Conservation (phyloP, 2,329 filamentous ascomycete genomes). For the Talaromyces sp. region DNA sequence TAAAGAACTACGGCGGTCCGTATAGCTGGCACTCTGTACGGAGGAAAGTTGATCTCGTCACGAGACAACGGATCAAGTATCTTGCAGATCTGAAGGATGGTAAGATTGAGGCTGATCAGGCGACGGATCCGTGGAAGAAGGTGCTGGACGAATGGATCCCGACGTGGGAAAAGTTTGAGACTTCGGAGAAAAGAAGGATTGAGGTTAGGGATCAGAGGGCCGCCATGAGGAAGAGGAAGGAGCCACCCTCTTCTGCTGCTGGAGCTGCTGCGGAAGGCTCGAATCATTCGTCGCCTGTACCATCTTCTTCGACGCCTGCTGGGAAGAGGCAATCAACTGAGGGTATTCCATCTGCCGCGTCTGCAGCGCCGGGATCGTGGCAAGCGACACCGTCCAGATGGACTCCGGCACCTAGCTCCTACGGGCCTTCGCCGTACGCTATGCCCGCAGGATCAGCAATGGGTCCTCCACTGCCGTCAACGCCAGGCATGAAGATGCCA, state of each 20-base stretch:
- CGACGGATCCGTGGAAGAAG: slow-evolving; percentile 38
- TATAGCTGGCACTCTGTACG: slow-evolving; percentile 45
- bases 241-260: slow-evolving; percentile 20
- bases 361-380: slow-evolving; percentile 10
- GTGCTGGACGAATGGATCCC: slow-evolving; percentile 42
- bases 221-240: slow-evolving; percentile 26
- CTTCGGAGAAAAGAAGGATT: slow-evolving; percentile 36
- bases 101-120: slow-evolving; percentile 26
- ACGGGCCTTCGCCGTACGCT: not conserved
- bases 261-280: not conserved
- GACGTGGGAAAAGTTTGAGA: slow-evolving; percentile 39
- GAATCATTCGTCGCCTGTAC: not conserved
- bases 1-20: slow-evolving; percentile 35
- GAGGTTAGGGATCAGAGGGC: slow-evolving; percentile 35
- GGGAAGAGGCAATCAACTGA: not conserved
- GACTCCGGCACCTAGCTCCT: slow-evolving; percentile 1
- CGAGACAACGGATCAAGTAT: slow-evolving; percentile 41
- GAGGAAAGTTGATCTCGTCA: slow-evolving; percentile 40
- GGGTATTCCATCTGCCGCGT: not conserved
- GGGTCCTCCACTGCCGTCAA: slow-evolving; percentile 14
- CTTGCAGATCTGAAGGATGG: slow-evolving; percentile 32
- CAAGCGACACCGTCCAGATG: slow-evolving; percentile 13
- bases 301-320: not conserved
- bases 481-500: slow-evolving; percentile 30
- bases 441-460: not conserved